Evolutionary conservation across 805 yeast genomes (phyloP), one percentile per base, ranked within the genome.

Genomic region (Lipomyces sp.): DNA sequence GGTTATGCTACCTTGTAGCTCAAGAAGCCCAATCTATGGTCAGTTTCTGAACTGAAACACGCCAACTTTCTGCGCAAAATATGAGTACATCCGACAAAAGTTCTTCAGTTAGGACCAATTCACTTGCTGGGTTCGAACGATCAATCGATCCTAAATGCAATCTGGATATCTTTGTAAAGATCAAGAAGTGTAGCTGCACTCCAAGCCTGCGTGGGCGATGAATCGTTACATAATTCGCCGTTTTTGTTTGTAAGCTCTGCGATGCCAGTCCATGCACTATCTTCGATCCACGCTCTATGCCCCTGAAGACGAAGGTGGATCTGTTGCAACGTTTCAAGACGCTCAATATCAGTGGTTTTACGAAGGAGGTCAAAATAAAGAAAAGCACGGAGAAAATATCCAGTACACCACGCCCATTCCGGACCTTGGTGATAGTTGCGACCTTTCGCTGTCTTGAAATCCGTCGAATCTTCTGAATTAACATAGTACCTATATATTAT

Each of bases 371-470:
- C 86, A 75, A 89, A 86, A 57, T 79, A 76, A 50, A 85, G 80
- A 73, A 82, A 87, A 0, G 98, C 97, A 69, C 98, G 84, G 71
- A 95, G 78, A 75, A 92, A 94, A 77, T 86, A 92, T 2, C 99
- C 99, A 33, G 84, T 82, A 65, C 87, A 85, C 98, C 98, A 94
- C 42, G 90, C 90, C 99, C 99, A 94, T 76, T 95, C 99, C 1
- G 99, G 99, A 1, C 99, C 99, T 79, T 94, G 98, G 77, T 94
- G 99, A 77, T 94, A 94, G 79, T 95, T 95, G 73, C 98, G 85
- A 37, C 99, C 99, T 78, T 92, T 92, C 1, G 98, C 83, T 0
- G 98, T 92, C 0, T 96, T 92, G 82, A 92, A 95, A 77, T 94
- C 97, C 3, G 83, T 86, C 62, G 85, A 86, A 74, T 94, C 98